Evolutionary conservation across 306 rosid species (phyloP).

Genomic region (Lathyrus sativus): DNA sequence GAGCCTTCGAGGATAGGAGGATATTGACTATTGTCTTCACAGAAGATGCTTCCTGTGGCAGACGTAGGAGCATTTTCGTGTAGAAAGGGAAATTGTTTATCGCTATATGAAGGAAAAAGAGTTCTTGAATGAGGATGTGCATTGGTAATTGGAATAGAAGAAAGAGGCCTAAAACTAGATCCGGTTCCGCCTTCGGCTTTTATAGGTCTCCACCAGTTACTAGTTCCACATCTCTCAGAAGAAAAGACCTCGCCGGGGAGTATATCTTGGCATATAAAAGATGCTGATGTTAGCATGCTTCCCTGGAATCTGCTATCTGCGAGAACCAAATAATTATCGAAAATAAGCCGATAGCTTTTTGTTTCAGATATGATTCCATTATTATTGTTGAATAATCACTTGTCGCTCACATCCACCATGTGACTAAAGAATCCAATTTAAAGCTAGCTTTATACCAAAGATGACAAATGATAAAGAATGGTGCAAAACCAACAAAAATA

Average conservation of each 20-base stretch:
- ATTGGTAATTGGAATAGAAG: slow-evolving; percentile 50
- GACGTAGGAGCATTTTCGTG: slow-evolving; percentile 49
- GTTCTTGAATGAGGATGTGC: slow-evolving; percentile 53
- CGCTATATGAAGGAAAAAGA: slow-evolving; percentile 42
- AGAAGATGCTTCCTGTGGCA: slow-evolving; percentile 48
- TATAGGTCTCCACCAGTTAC: slow-evolving; percentile 51
- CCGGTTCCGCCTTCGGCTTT: slow-evolving; percentile 56
- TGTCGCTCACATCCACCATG: slow-evolving; percentile 22
- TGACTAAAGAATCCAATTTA: slow-evolving; percentile 35
- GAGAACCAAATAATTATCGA: slow-evolving; percentile 25
- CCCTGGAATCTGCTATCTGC: slow-evolving; percentile 64
- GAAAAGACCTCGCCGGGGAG: slow-evolving; percentile 52
- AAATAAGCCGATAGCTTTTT: slow-evolving; percentile 12
- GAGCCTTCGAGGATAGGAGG: slow-evolving; percentile 37
- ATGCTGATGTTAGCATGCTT: slow-evolving; percentile 47
- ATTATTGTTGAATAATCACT: slow-evolving; percentile 22
- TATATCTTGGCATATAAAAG: slow-evolving; percentile 79
- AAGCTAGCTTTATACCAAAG: slow-evolving; percentile 24
- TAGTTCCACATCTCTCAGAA: slow-evolving; percentile 52
- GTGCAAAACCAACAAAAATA: slow-evolving; percentile 27
- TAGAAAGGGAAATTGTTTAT: slow-evolving; percentile 51
- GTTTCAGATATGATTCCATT: slow-evolving; percentile 7
- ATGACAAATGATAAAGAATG: slow-evolving; percentile 34
- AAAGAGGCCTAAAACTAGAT: slow-evolving; percentile 43
- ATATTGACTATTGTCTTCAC: slow-evolving; percentile 46